Base-by-base conservation (phyloP, 1,284 basidiomycete species). In the Somion occarium region DNA sequence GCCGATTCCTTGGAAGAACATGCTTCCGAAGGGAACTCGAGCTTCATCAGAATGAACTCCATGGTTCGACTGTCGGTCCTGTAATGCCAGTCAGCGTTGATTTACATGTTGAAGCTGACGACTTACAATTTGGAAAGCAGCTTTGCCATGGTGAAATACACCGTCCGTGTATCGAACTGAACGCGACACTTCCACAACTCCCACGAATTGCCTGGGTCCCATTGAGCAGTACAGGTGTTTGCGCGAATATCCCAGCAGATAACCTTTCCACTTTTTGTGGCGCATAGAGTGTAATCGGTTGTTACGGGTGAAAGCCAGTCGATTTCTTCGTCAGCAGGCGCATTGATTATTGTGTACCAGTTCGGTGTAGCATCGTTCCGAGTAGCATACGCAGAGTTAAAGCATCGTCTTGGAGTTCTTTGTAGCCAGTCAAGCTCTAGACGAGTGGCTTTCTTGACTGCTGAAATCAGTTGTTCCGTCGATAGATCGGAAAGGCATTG, bases 281-380 rank as follows among this genome's bases (percentile, higher is more conserved):
- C 81, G 58, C 84, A 87, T 15, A 88, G 74, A 2, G 78, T 83
- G 60, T 87, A 88, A 39, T 76, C 82, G 3, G 82, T 82, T 1
- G 85, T 87, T 57, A 88, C 86, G 18, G 85, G 84, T 2, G 83
- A 85, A 9, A 87, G 65, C 85, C 84, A 88, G 56, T 88, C 83
- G 12, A 88, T 78, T 51, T 85, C 82, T 58, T 87, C 83, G 25
- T 71, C 65, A 5, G 81, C 78, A 0, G 84, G 85, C 1, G 82
- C 75, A 25, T 73, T 75, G 53, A 86, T 79, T 49, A 82, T 70
- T 54, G 76, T 83, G 69, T 82, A 87, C 82, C 82, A 85, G 23
- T 61, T 56, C 27, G 48, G 44, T 5, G 53, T 42, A 12, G 48
- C 53, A 22, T n/a, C 19, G 37, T 4, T 55, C 53, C 0, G 45